Percentiles rank a stretch among this genome's conserved stretches.
These are phyloP conservation scores for Lecanicillium sp. DNA, from an alignment of 2,329 filamentous ascomycete species.

Conservation along the genomic window DNA sequence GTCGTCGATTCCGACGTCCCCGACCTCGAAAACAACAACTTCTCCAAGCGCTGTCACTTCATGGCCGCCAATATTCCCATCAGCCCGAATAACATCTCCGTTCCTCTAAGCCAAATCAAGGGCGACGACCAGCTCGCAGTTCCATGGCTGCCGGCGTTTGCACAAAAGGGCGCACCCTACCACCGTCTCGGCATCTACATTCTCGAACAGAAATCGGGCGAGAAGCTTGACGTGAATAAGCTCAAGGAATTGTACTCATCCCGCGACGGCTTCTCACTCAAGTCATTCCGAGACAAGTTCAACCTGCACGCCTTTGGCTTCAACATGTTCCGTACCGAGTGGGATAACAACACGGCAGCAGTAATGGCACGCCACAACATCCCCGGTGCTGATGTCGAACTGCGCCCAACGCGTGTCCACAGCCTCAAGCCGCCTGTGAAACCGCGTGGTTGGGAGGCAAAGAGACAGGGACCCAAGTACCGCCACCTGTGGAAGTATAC, in stretches of 20 bases:
- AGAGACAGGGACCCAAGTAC: constrained; percentile 57
- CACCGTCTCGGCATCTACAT: constrained; percentile 81
- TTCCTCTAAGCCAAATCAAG: constrained; percentile 57
- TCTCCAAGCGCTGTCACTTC: constrained; percentile 78
- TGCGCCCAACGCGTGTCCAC: constrained; percentile 71
- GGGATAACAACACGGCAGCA: constrained; percentile 79
- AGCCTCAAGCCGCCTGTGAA: constrained; percentile 54
- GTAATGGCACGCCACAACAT: constrained; percentile 78
- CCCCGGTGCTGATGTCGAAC: constrained; percentile 71
- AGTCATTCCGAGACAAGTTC: constrained; percentile 65
- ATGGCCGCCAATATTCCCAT: constrained; percentile 61
- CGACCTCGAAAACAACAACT: constrained; percentile 63
- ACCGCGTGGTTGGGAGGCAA: constrained; percentile 58
- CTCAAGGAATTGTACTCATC: constrained; percentile 43
- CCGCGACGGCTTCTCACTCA: constrained; percentile 65
- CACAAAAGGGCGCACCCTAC: constrained; percentile 85
- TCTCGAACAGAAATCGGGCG: constrained; percentile 64
- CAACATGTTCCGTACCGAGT: constrained; percentile 78
- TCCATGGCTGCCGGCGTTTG: constrained; percentile 78
- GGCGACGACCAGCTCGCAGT: constrained; percentile 57
- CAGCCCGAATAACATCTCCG: constrained; percentile 42
- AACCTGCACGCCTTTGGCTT: constrained; percentile 67
- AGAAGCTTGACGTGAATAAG: constrained; percentile 46
- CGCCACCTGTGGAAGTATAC: constrained; percentile 57
- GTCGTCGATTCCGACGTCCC: constrained; percentile 91